A percentile compares a stretch with the other conserved stretches of the same genome.
phyloP scores from a whole-genome alignment of 768 basidiomycete species.

The Panaeolus cyanescens region DNA sequence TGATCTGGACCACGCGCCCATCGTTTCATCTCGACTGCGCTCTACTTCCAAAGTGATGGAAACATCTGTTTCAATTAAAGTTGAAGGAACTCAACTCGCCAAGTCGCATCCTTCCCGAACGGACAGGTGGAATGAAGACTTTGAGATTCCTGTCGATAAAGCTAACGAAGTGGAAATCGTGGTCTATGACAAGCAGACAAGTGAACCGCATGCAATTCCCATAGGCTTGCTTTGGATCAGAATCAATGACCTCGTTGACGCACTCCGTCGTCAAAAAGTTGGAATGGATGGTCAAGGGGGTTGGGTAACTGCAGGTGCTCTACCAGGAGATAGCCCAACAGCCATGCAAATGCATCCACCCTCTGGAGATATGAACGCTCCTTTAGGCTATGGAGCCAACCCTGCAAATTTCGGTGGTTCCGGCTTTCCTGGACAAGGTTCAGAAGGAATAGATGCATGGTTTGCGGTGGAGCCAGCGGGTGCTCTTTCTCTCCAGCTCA shows the following conservation, averaged over 20 bases:
- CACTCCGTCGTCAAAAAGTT: conserved; percentile 89
- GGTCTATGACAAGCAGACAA: conserved; percentile 89
- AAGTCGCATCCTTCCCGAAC: conserved; percentile 91
- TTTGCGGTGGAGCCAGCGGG: conserved; percentile 98
- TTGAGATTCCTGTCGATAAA: conserved; percentile 95
- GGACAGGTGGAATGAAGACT: conserved; percentile 97
- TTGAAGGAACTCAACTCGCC: conserved; percentile 93
- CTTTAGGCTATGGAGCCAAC: conserved; percentile 49
- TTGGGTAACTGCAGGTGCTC: conserved; percentile 95
- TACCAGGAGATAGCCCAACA: conserved; percentile 64
- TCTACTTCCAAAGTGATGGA: conserved; percentile 82
- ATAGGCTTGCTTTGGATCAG: conserved; percentile 96
- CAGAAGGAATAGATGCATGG: conserved; percentile 94
- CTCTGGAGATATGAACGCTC: conserved; percentile 47
- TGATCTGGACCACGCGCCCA: conserved; percentile 93
- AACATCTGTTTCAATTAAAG: conserved; percentile 91
- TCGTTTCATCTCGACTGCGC: conserved; percentile 62
- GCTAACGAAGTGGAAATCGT: conserved; percentile 98
- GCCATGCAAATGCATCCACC: conserved; percentile 29
- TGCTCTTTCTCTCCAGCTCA: conserved; percentile 81
- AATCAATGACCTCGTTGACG: conserved; percentile 92
- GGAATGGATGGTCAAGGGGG: conserved; percentile 87
- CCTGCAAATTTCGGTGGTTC: conserved; percentile 33
- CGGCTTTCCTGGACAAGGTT: conserved; percentile 34
- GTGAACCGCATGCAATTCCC: conserved; percentile 79